phyloP scores from a whole-genome alignment of 2,329 filamentous ascomycete genomes.

The Colletotrichum spaethianum region DNA sequence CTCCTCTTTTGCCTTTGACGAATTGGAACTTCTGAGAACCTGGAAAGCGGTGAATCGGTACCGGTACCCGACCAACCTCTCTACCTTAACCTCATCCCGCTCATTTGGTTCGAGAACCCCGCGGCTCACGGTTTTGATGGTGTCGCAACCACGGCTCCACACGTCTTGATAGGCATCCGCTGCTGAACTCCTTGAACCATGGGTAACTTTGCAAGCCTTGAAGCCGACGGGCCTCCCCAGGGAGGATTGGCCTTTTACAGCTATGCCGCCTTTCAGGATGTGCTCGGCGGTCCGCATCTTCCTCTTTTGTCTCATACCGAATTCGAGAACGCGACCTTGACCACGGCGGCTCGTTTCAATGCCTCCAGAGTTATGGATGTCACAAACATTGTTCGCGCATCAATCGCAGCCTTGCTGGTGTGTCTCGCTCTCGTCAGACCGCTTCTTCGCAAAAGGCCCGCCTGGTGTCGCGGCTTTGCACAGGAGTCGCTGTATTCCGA shows the following conservation, averaged over 20 bases:
- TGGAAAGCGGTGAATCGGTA: slow-evolving; percentile 34
- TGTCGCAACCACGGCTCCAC: slow-evolving; percentile 24
- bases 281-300: slow-evolving; percentile 19
- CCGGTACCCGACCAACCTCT: slow-evolving; percentile 3
- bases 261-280: slow-evolving; percentile 33
- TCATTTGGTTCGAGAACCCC: slow-evolving; percentile 11
- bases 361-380: slow-evolving; percentile 18
- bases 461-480: slow-evolving; percentile 61
- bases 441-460: slow-evolving; percentile 51
- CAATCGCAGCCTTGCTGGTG: slow-evolving; percentile 49
- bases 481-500: slow-evolving; percentile 50
- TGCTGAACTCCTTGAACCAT: slow-evolving; percentile 18
- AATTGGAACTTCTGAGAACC: slow-evolving; percentile 9
- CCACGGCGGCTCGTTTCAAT: background rate
- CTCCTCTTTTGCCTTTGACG: background rate
- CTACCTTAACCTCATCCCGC: background rate
- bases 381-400: slow-evolving; percentile 46
- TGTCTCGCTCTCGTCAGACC: slow-evolving; percentile 47
- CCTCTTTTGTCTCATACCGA: slow-evolving; percentile 1
- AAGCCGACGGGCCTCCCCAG: background rate
- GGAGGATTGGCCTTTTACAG: slow-evolving; percentile 13
- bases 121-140: slow-evolving; percentile 18
- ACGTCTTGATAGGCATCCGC: slow-evolving; percentile 9
- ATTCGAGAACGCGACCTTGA: background rate
- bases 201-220: slow-evolving; percentile 23